Conservation (phyloP, 352 stramenopile species). For the Thraustochytrium sp. region DNA sequence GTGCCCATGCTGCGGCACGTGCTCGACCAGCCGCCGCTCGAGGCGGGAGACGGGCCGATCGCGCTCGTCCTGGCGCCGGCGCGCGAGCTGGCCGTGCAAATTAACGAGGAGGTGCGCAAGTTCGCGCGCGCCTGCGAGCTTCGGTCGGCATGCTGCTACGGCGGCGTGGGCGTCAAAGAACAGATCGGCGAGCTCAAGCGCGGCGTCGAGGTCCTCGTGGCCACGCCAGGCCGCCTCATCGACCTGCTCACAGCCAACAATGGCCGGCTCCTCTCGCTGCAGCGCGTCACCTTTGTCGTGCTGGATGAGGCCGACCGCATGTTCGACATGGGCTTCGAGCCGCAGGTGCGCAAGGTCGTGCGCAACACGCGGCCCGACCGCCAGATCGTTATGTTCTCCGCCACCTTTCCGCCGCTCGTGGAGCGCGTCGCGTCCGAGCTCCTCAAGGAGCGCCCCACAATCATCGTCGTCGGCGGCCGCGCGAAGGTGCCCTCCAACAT, state of each 20-base stretch:
- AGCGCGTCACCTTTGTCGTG: slow-evolving; percentile 94
- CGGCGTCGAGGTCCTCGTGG: slow-evolving; percentile 93
- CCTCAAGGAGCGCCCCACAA: slow-evolving; percentile 90
- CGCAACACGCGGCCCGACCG: slow-evolving; percentile 80
- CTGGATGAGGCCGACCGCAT: slow-evolving; percentile 98
- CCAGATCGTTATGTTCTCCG: slow-evolving; percentile 92
- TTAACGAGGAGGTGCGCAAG: slow-evolving; percentile 84
- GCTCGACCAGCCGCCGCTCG: slow-evolving; percentile 62
- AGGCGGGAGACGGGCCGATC: slow-evolving; percentile 85
- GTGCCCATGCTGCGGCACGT: slow-evolving; percentile 93
- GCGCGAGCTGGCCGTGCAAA: slow-evolving; percentile 96
- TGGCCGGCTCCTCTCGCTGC: slow-evolving; percentile 88
- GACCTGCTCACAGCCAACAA: slow-evolving; percentile 98
- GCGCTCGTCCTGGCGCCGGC: slow-evolving; percentile 95
- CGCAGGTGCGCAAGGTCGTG: slow-evolving; percentile 81
- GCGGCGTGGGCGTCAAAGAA: slow-evolving; percentile 81
- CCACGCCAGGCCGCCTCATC: slow-evolving; percentile 96
- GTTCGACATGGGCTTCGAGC: slow-evolving; percentile 99
- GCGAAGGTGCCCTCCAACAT: slow-evolving; percentile 93
- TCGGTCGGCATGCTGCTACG: slow-evolving; percentile 91
- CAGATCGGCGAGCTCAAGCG: slow-evolving; percentile 98
- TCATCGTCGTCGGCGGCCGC: slow-evolving; percentile 87
- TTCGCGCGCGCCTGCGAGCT: slow-evolving; percentile 86
- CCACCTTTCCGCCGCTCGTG: slow-evolving; percentile 82
- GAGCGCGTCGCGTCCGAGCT: slow-evolving; percentile 64